Evolutionary conservation across 495 filamentous ascomycete species (phyloP), one percentile per base, ranked within the genome.

Genomic region (Diplogelasinospora grovesii): DNA sequence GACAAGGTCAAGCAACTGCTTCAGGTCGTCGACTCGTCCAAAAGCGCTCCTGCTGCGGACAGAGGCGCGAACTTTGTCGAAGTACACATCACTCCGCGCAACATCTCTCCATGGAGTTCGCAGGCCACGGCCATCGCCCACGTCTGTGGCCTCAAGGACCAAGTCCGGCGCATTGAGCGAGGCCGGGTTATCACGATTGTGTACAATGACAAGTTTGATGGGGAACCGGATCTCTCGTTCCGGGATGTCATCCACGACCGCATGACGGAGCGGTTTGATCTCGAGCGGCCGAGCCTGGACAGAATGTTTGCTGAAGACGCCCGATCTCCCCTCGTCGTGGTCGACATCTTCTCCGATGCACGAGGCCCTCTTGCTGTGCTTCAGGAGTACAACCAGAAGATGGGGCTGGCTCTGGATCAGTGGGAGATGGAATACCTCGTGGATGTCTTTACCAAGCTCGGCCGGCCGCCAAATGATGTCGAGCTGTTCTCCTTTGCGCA

Each of bases 401-500:
- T 87, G 21, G 92, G 92, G 11, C 70, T 98, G 38, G 89, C 88
- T 3, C 69, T 98, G 32, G 92, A 97, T 59, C 69, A 79, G 14
- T 82, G 81, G 1, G 89, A 97, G 56, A 89, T 96, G 50, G 81
- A 96, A n/a, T 96, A 97, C 56, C 70, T 97, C 21, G 82, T 92
- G 8, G 77, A 86, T 24, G 84, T 81, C 22, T 96, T 92, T 61
- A 79, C 78, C 20, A 69, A 83, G 29, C 73, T 86, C 16, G 82
- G 82, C 10, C 71, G 78, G 74, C 55, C 81, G 62, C 89, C 89
- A 0, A 82, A 82, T 30, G 92, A 98, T 63, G 83, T 95, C 37
- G 92, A 98, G 65, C 74, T 97, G 10, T 97, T 95, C 73, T 97
- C 97, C 93, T 98, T 97, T 60, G 90, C 89, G 20, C 92, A 98